A percentile compares a stretch with the other conserved stretches of the same genome.
These are phyloP conservation scores for Boletus holoroseus DNA, from an alignment of 1,284 basidiomycete species.

Conservation along the genomic window DNA sequence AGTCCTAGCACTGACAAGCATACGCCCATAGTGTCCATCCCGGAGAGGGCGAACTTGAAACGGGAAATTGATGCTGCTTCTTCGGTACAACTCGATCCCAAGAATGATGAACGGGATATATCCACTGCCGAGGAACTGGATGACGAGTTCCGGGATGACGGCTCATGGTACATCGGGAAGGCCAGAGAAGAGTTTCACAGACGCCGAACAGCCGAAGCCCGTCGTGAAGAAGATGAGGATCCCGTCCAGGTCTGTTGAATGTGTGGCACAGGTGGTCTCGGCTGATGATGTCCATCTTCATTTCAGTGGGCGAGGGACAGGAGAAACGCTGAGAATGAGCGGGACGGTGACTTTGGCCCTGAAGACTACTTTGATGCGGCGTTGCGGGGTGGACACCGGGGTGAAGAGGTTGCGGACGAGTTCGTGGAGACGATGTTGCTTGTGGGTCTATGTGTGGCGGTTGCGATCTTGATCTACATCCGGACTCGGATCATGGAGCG, in stretches of 20 bases:
- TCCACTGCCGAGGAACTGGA: slow-evolving; percentile 19
- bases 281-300: slow-evolving; percentile 7
- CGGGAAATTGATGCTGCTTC: slow-evolving; percentile 27
- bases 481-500: slow-evolving; percentile 67
- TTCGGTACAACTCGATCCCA: slow-evolving; percentile 16
- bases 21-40: slow-evolving; percentile 22
- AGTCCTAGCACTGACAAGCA: slow-evolving; percentile 8
- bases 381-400: slow-evolving; percentile 52
- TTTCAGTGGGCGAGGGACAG: slow-evolving; percentile 70
- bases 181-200: slow-evolving; percentile 68
- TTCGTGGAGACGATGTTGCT: slow-evolving; percentile 70
- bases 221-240: slow-evolving; percentile 55
- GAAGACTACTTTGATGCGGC: slow-evolving; percentile 76
- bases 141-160: slow-evolving; percentile 43
- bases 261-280: background rate
- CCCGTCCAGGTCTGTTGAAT: slow-evolving; percentile 51
- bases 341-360: slow-evolving; percentile 67
- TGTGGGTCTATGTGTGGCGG: slow-evolving; percentile 57
- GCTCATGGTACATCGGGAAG: slow-evolving; percentile 73
- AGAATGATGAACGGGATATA: slow-evolving; percentile 25
- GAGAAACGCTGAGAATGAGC: slow-evolving; percentile 62
- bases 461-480: slow-evolving; percentile 65
- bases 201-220: slow-evolving; percentile 42
- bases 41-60: slow-evolving; percentile 21
- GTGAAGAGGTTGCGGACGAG: slow-evolving; percentile 56